Evolutionary conservation across 1,284 basidiomycete species (phyloP), one percentile per base, ranked within the genome.

Genomic region (Leccinum subspadiceum): DNA sequence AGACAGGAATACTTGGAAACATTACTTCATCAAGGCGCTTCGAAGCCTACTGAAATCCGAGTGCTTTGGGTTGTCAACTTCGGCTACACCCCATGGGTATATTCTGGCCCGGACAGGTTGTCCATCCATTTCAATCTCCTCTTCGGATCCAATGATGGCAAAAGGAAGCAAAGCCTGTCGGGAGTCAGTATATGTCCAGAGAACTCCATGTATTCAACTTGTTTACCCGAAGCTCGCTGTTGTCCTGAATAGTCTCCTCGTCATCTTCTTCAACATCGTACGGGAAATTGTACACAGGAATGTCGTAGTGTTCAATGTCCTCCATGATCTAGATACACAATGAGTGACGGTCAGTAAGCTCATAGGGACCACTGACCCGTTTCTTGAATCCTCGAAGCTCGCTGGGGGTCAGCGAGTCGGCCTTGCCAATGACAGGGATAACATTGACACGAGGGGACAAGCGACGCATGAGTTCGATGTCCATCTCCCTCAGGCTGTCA

Each of bases 271-370:
- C 97, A 22, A 95, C 90, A 69, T 99, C 97, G 76, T 97, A 99
- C 0, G 97, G 97, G 85, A 99, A 99, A 81, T 99, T 99, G 84
- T 99, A 99, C 51, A 99, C 92, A 5, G 97, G 96, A 68, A 99
- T 99, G 66, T 92, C 90, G 74, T 99, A 98, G 81, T 98, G 86
- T 73, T 98, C 96, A 67, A 99, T 98, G 75, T 99, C 96, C 78
- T 99, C 96, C 95, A 98, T 98, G 72, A 99, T 89, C 93, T 96
- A 67, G 24, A 37, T 22, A 49, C 17, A 50, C 0, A 1, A 26
- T 73, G 9, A 70, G 61, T 35, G 1, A 52, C 39, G 1, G 5
- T 20, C n/a, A 49, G 48, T 54, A 53, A 35, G 33, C 10, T 29
- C 33, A 61, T 54, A 57, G 60, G 20, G 29, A 52, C 46, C 31